A percentile compares a stretch with the other conserved stretches of the same genome.
These are phyloP conservation scores for Aspergillus taichungensis DNA, from an alignment of 495 filamentous ascomycete genomes.

Conservation along the genomic window DNA sequence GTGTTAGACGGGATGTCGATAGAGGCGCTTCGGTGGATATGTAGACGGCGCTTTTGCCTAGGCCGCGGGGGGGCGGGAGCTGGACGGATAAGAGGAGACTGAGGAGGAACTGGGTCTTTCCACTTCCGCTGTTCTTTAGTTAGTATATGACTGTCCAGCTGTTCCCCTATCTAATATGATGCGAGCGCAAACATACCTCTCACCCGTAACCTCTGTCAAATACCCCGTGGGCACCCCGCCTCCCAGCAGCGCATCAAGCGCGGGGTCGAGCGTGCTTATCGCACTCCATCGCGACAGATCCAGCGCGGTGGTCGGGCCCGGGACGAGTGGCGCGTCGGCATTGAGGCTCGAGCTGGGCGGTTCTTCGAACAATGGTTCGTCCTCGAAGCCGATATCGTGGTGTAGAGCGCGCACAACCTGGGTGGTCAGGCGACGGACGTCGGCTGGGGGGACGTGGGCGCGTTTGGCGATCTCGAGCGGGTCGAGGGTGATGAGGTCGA, in stretches of 20 bases:
- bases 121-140: slow-evolving; percentile 56
- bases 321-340: slow-evolving; percentile 7
- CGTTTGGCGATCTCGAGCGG: slow-evolving; percentile 76
- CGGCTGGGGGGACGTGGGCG: slow-evolving; percentile 70
- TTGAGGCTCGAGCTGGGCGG: slow-evolving; percentile 22
- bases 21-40: slow-evolving; percentile 91
- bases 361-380: slow-evolving; percentile 8
- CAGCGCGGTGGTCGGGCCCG: slow-evolving; percentile 21
- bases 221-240: slow-evolving; percentile 82
- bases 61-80: slow-evolving; percentile 62
- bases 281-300: slow-evolving; percentile 40
- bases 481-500: slow-evolving; percentile 81
- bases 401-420: slow-evolving; percentile 61
- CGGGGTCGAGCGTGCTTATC: slow-evolving; percentile 73
- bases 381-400: slow-evolving; percentile 46
- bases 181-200: slow-evolving; percentile 53
- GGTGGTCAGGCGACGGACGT: slow-evolving; percentile 60
- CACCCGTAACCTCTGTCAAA: slow-evolving; percentile 85
- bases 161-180: too few species aligned
- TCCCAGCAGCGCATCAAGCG: slow-evolving; percentile 63
- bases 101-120: slow-evolving; percentile 94
- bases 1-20: slow-evolving; percentile 67
- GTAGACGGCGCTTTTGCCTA: slow-evolving; percentile 67
- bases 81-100: slow-evolving; percentile 74
- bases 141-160: neutral